Evolutionary conservation across 805 yeast genomes (phyloP), one percentile per base, ranked within the genome.

Genomic region (Wickerhamiella kurtzmanii): DNA sequence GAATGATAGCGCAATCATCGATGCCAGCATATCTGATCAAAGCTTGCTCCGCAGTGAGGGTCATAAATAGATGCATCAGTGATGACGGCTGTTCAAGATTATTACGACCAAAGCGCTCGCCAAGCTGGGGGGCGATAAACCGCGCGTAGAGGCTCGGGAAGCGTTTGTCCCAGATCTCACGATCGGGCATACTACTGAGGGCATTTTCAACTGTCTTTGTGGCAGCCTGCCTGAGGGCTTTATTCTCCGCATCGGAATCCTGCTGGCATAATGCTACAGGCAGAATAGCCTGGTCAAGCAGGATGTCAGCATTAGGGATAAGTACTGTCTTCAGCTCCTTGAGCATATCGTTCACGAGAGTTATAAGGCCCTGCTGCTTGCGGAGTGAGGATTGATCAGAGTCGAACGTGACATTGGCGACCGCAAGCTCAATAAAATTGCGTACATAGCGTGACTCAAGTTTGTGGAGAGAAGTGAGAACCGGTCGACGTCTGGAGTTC

Each of bases 71-170:
- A 47, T 70, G 75, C 75, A 88, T 65, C 40, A 89, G 60, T 0
- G 94, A 73, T 0, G 96, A 86, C 0, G 89, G 80, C 56, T 82
- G 86, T 58, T 86, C 94, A 28, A 81, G 67, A 60, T 89, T 92
- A 56, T 82, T 95, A 37, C 66, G 72, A 2, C 80, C 80, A 62
- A 89, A 89, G 11, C 41, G 22, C 11, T 71, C 67, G 1, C 50
- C 67, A 54, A 92, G 67, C 57, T 94, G 74, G 5, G 94, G 87
- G 18, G 61, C 56, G 13, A 89, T 66, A 19, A 86, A 67, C 20
- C 66, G 59, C 2, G 63, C 59, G 56, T 74, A 81, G 11, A 92
- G 73, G 1, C 63, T 54, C 17, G 75, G 69, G 51, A 71, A 71
- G 6, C 66, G 64, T 4, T 57, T 51, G 2, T 44, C 50, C 95